Conservation (phyloP, 2,329 filamentous ascomycete species). For the Pseudogymnoascus sp. region DNA sequence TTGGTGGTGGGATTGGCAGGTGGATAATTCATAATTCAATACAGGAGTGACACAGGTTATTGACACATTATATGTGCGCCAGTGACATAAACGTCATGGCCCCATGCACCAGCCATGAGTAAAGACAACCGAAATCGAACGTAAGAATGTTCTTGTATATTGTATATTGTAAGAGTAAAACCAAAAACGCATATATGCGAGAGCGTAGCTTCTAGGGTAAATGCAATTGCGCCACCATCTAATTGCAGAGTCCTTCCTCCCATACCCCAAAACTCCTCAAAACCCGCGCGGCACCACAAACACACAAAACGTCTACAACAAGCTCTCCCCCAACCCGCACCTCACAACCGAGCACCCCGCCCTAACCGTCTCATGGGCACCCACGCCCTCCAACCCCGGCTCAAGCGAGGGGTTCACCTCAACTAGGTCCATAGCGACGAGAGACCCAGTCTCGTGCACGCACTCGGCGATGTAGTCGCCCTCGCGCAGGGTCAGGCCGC, state of each 20-base stretch:
- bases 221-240: not conserved
- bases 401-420: constrained; percentile 72
- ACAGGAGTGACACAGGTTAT: no score
- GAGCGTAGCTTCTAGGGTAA: not conserved
- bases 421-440: constrained; percentile 74
- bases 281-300: not conserved
- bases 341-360: constrained; percentile 86
- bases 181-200: not conserved
- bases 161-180: not conserved
- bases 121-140: no score
- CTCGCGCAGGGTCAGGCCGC: constrained; percentile 86
- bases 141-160: not conserved
- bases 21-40: no score
- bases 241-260: constrained; percentile 9
- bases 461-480: constrained; percentile 94
- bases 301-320: constrained; percentile 48
- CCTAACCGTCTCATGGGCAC: constrained; percentile 76
- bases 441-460: constrained; percentile 69
- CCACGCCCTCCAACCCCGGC: constrained; percentile 43
- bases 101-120: not conserved
- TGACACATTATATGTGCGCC: no score
- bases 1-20: no score
- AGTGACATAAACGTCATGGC: no score
- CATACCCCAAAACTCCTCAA: not conserved
- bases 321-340: constrained; percentile 83